phyloP scores from a whole-genome alignment of 2,329 filamentous ascomycete genomes.

The Sporothrix brunneoviolacea region DNA sequence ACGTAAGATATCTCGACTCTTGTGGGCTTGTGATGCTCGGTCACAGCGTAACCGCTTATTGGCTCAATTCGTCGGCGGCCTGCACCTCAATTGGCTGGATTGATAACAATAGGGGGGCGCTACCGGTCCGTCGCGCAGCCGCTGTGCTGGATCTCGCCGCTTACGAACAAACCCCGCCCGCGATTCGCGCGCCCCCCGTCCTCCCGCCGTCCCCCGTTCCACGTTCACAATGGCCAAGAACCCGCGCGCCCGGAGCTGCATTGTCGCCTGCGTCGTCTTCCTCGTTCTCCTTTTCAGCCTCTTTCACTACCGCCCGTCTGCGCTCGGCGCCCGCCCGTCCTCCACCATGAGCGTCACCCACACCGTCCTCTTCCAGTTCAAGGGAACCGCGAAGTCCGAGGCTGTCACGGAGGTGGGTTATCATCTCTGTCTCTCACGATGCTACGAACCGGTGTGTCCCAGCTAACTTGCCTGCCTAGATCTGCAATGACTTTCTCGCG shows the following conservation, averaged over 20 bases:
- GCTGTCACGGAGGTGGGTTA: not conserved
- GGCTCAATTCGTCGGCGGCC: too few species aligned
- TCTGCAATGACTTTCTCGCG: slow-evolving; percentile 33
- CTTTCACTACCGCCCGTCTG: not conserved
- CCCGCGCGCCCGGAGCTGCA: not conserved
- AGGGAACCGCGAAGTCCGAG: not conserved
- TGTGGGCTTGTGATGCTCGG: too few species aligned
- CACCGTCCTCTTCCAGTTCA: slow-evolving; percentile 13
- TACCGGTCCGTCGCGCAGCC: too few species aligned
- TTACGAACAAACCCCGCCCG: too few species aligned
- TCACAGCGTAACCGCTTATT: too few species aligned
- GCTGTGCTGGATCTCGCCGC: too few species aligned
- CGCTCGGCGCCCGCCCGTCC: not conserved
- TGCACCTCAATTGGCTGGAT: too few species aligned
- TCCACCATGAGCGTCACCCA: slow-evolving; percentile 10
- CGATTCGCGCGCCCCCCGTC: too few species aligned
- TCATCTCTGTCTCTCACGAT: too few species aligned
- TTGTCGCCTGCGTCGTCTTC: not conserved
- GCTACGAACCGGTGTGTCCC: too few species aligned
- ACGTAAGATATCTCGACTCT: too few species aligned
- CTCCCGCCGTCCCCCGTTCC: not conserved
- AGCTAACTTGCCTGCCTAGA: slow-evolving; percentile 21
- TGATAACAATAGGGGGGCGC: too few species aligned
- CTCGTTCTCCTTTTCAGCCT: not conserved
- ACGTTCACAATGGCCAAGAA: not conserved